These are phyloP conservation scores for Globisporangium okanoganense DNA, from an alignment of 352 stramenopile genomes.

Conservation along the genomic window DNA sequence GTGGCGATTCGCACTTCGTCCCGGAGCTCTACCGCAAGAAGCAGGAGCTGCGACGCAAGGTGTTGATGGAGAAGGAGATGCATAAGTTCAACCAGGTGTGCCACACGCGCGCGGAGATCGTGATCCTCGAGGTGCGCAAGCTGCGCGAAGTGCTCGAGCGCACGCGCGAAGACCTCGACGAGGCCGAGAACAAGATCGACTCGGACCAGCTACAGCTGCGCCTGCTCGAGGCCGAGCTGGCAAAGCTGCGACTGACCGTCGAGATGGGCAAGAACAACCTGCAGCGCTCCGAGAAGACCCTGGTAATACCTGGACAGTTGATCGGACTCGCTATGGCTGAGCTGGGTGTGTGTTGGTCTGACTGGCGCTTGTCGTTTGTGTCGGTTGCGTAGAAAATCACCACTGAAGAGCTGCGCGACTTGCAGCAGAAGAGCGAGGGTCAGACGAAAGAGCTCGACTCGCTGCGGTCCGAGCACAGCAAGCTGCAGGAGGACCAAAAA, in stretches of 20 bases:
- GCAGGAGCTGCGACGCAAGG: conserved; percentile 60
- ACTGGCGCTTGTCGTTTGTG: not conserved
- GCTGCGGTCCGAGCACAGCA: conserved; percentile 28
- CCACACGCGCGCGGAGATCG: conserved; percentile 50
- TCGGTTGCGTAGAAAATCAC: conserved; percentile 46
- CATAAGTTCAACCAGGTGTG: conserved; percentile 68
- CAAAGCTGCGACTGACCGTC: conserved; percentile 61
- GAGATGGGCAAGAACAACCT: conserved; percentile 57
- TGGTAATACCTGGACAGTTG: conserved; percentile 22
- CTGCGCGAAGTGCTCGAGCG: conserved; percentile 36
- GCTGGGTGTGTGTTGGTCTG: not conserved
- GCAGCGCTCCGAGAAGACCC: conserved; percentile 34
- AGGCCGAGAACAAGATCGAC: conserved; percentile 71
- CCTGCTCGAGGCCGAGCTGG: conserved; percentile 55
- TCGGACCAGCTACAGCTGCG: conserved; percentile 60
- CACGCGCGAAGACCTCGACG: conserved; percentile 49
- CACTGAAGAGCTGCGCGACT: conserved; percentile 47
- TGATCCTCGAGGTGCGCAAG: conserved; percentile 56
- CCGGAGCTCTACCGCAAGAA: conserved; percentile 71
- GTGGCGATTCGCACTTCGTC: conserved; percentile 28
- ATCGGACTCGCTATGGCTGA: not conserved
- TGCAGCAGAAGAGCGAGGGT: conserved; percentile 21
- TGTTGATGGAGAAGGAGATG: conserved; percentile 69
- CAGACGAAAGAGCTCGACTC: conserved; percentile 33
- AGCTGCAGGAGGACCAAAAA: conserved; percentile 46